phyloP scores from a whole-genome alignment of 805 yeast species.

The Starmera dryadoides region DNA sequence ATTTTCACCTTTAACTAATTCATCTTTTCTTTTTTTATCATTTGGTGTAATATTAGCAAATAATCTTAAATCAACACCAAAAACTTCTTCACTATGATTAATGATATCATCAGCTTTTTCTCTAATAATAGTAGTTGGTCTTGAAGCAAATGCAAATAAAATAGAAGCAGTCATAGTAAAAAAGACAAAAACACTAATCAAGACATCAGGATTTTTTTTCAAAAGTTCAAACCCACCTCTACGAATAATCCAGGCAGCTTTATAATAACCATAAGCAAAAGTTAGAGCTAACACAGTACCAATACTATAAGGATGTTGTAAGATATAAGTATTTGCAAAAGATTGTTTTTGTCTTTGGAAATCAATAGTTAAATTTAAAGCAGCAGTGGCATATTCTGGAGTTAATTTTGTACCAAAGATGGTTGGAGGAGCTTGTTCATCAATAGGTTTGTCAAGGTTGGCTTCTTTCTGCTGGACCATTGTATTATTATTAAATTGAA shows the following conservation, averaged over 20 bases:
- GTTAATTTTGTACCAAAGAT: slow-evolving; percentile 40
- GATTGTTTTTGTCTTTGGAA: slow-evolving; percentile 24
- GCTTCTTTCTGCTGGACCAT: slow-evolving; percentile 39
- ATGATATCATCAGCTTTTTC: slow-evolving; percentile 29
- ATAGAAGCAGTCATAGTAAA: slow-evolving; percentile 29
- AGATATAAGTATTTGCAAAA: slow-evolving; percentile 27
- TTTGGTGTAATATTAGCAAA: slow-evolving; percentile 30
- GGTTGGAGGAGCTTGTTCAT: slow-evolving; percentile 42
- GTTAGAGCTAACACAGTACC: slow-evolving; percentile 10
- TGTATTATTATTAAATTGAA: background rate
- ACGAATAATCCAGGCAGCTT: slow-evolving; percentile 8
- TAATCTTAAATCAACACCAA: slow-evolving; percentile 44
- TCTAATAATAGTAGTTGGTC: slow-evolving; percentile 42
- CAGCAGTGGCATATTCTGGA: slow-evolving; percentile 55
- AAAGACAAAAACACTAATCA: slow-evolving; percentile 28
- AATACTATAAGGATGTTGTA: slow-evolving; percentile 36
- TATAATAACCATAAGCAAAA: slow-evolving; percentile 5
- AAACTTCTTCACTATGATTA: slow-evolving; percentile 30
- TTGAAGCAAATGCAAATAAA: slow-evolving; percentile 31
- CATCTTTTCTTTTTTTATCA: slow-evolving; percentile 15
- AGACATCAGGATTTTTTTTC: slow-evolving; percentile 11
- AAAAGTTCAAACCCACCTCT: slow-evolving; percentile 11
- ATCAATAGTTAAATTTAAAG: slow-evolving; percentile 59
- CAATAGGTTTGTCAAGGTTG: slow-evolving; percentile 48
- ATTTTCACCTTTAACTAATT: slow-evolving; percentile 35